Percentiles rank a stretch among this genome's conserved stretches.
Evolutionary conservation across 495 filamentous ascomycete species (phyloP).

Genomic region (Daldinia concentrica): DNA sequence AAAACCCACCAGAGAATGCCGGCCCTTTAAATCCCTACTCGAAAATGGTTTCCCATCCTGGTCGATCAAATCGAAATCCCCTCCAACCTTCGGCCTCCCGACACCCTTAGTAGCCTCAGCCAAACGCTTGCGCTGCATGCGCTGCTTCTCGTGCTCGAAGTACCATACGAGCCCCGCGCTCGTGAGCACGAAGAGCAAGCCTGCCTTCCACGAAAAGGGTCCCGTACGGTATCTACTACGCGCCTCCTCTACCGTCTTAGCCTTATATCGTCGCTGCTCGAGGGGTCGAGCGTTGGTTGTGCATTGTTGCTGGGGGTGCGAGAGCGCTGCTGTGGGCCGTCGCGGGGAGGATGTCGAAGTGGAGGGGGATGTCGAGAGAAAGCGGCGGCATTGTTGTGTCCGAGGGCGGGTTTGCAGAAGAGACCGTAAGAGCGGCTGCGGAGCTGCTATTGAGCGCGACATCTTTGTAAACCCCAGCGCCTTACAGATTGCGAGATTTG

Average conservation of each 20-base stretch:
- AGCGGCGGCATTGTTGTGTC: slow-evolving; percentile 32
- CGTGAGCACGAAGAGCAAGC: slow-evolving; percentile 81
- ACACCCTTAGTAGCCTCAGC: slow-evolving; percentile 93
- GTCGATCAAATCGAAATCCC: slow-evolving; percentile 82
- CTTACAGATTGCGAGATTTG: neutral
- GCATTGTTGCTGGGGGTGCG: slow-evolving; percentile 8
- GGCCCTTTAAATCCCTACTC: slow-evolving; percentile 82
- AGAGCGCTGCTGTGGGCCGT: slow-evolving; percentile 20
- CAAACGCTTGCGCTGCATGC: slow-evolving; percentile 84
- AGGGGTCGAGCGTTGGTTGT: neutral
- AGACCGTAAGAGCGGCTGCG: slow-evolving; percentile 34
- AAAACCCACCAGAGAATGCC: slow-evolving; percentile 73
- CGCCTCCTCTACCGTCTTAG: slow-evolving; percentile 65
- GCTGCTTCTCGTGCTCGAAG: slow-evolving; percentile 88
- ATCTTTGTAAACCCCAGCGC: slow-evolving; percentile 16
- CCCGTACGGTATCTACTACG: slow-evolving; percentile 62
- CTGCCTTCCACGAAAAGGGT: slow-evolving; percentile 91
- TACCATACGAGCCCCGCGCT: slow-evolving; percentile 83
- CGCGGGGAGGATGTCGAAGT: slow-evolving; percentile 12
- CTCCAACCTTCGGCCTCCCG: slow-evolving; percentile 91
- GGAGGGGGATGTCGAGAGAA: slow-evolving; percentile 36
- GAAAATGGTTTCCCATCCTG: slow-evolving; percentile 80
- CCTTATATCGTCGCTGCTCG: slow-evolving; percentile 48
- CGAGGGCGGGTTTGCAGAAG: slow-evolving; percentile 30
- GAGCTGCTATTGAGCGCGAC: slow-evolving; percentile 34